phyloP scores from a whole-genome alignment of 2,329 filamentous ascomycete species.

The Stagonosporopsis tanaceti region DNA sequence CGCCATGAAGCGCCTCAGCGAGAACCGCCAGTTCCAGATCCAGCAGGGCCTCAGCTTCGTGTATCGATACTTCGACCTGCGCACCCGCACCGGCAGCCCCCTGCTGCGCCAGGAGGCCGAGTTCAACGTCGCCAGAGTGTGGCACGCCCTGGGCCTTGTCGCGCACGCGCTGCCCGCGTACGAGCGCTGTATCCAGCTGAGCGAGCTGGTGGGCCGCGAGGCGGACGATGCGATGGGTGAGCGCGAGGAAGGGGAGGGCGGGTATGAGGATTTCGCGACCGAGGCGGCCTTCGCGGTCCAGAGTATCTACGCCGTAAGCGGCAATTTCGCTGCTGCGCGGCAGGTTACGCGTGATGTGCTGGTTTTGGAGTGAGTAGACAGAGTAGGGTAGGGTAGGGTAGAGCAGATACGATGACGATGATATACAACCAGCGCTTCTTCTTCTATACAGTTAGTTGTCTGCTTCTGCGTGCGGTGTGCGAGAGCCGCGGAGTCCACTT shows the following conservation, averaged over 20 bases:
- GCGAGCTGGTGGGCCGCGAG: conserved; percentile 51
- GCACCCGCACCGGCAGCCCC: conserved; percentile 55
- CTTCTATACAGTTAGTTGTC: too few relatives aligned
- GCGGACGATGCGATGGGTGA: conserved; percentile 27
- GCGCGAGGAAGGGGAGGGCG: conserved; percentile 31
- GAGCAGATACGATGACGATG: neutral
- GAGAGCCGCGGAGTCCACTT: too few relatives aligned
- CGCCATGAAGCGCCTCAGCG: conserved; percentile 85
- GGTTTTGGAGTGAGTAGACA: conserved; percentile 50
- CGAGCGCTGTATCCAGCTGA: conserved; percentile 62
- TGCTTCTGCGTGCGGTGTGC: too few relatives aligned
- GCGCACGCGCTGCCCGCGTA: conserved; percentile 80
- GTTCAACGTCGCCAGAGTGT: conserved; percentile 80
- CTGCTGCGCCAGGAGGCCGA: conserved; percentile 75
- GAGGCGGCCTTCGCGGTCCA: conserved; percentile 81
- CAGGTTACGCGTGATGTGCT: conserved; percentile 66
- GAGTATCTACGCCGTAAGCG: conserved; percentile 69
- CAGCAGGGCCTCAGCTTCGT: conserved; percentile 86
- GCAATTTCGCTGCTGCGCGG: conserved; percentile 68
- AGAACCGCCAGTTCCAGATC: conserved; percentile 88
- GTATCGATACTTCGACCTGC: conserved; percentile 72
- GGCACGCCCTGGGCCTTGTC: conserved; percentile 76
- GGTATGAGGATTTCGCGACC: conserved; percentile 66
- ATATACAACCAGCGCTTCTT: too few relatives aligned
- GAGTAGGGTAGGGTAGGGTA: too few relatives aligned